Evolutionary conservation across 2,329 filamentous ascomycete genomes (phyloP), one percentile per base, ranked within the genome.

Genomic region (Tolypocladium tundrense): DNA sequence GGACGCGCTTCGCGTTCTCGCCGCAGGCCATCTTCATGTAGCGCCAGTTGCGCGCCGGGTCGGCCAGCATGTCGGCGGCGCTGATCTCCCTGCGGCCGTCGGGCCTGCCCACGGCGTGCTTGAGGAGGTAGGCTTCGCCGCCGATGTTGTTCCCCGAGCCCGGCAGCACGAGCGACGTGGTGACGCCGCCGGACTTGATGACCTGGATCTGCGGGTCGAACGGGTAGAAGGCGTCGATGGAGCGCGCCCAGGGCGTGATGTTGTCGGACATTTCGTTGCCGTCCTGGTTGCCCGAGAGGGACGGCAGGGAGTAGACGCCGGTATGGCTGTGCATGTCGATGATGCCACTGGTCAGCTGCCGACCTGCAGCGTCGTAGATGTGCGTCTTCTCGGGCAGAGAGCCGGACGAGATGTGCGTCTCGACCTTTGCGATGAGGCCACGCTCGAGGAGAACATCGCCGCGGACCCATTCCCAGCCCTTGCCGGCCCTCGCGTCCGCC

Each of bases 11-110:
- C 1, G 86, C 75, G 64, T 89, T 89, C 70, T 89, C 86, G 41
- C 86, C 86, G 62, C 86, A 89, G 0, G 87, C 87, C 86, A 89
- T 89, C 73, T 90, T 89, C 78, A 90, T 87, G 69, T 87, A 89
- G 24, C 87, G 78, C 81, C 85, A 87, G 60, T 75, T 81, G 27
- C 77, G 76, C 48, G 86, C 84, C 0, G 85, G 85, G 55, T 88
- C 84, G 1, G 86, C 86, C 11, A 88, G 75, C 74, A 88, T 77
- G 62, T 87, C 82, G 31, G 76, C 72, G 2, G 81, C 83, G 56
- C 84, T 87, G 50, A 86, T 79, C 68, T 88, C 86, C 19, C 77
- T 72, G 27, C 86, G 79, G 4, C 85, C 83, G 61, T 87, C 80
- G 0, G 74, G 64, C 57, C 76, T 77, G 24, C 85, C 85, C 13